Evolutionary conservation across 257 asterid species (phyloP).

Genomic region (Lycium barbarum): DNA sequence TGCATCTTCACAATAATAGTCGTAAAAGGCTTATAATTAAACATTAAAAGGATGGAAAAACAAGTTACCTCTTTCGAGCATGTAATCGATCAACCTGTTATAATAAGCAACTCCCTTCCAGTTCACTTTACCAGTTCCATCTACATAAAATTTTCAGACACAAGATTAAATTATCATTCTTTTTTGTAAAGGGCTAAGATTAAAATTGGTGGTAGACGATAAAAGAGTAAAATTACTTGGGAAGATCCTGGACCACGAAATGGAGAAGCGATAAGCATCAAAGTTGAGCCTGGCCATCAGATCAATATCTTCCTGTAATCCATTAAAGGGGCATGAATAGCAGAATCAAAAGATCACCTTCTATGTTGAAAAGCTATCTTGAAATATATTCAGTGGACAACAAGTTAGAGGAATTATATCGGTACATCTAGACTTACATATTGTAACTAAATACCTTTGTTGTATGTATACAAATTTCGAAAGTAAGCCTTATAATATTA

Average conservation of each 20-base stretch:
- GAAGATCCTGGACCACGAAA: conserved; percentile 92
- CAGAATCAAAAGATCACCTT: not conserved
- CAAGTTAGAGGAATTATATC: not conserved
- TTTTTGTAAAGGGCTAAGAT: not conserved
- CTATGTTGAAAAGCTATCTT: not conserved
- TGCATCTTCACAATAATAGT: not conserved
- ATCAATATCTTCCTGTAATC: conserved; percentile 74
- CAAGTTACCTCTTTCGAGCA: conserved; percentile 71
- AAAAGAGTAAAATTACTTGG: conserved; percentile 57
- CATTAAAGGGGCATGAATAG: not conserved
- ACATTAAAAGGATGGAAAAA: not conserved
- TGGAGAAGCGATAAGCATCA: conserved; percentile 90
- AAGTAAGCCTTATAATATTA: not conserved
- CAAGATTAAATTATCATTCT: not conserved
- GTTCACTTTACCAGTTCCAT: conserved; percentile 83
- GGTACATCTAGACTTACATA: not conserved
- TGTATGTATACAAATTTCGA: not conserved
- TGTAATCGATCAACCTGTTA: conserved; percentile 73
- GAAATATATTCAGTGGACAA: not conserved
- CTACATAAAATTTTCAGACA: conserved; percentile 40
- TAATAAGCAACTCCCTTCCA: conserved; percentile 85
- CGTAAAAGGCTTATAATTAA: not conserved
- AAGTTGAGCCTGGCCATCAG: conserved; percentile 72
- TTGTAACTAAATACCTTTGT: not conserved
- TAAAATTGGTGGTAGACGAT: not conserved